Evolutionary conservation across 176 grass and related monocot species (phyloP).

Genomic region (Oryza meyeriana): DNA sequence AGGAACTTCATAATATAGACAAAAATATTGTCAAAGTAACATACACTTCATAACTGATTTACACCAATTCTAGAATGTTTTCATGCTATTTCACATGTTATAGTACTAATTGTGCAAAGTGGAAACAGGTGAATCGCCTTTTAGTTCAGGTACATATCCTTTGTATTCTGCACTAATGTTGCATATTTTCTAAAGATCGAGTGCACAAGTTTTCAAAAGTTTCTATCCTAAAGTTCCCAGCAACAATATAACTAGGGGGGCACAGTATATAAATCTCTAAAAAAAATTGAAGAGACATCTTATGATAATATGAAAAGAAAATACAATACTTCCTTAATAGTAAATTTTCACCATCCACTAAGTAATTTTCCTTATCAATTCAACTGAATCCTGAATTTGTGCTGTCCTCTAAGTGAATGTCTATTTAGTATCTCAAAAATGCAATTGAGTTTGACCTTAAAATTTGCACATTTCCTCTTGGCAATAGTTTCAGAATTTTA

Average conservation of each 20-base stretch:
- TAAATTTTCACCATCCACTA: neutral
- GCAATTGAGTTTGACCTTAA: neutral
- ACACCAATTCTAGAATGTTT: neutral
- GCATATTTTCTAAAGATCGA: neutral
- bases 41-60: neutral
- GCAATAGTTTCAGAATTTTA: neutral
- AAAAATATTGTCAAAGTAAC: neutral
- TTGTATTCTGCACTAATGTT: neutral
- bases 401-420: neutral
- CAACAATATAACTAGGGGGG: neutral
- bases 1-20: neutral
- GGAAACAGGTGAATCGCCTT: neutral
- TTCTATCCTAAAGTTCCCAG: neutral
- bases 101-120: slow-evolving; percentile 10
- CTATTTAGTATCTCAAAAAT: neutral
- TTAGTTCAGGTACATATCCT: neutral
- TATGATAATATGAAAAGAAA: neutral
- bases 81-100: neutral
- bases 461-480: neutral
- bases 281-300: neutral
- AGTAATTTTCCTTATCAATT: neutral
- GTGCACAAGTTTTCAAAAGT: neutral
- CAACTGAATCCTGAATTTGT: neutral
- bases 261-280: neutral
- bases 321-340: neutral